Base-by-base conservation (phyloP, 495 filamentous ascomycete species). In the Apodospora peruviana region DNA sequence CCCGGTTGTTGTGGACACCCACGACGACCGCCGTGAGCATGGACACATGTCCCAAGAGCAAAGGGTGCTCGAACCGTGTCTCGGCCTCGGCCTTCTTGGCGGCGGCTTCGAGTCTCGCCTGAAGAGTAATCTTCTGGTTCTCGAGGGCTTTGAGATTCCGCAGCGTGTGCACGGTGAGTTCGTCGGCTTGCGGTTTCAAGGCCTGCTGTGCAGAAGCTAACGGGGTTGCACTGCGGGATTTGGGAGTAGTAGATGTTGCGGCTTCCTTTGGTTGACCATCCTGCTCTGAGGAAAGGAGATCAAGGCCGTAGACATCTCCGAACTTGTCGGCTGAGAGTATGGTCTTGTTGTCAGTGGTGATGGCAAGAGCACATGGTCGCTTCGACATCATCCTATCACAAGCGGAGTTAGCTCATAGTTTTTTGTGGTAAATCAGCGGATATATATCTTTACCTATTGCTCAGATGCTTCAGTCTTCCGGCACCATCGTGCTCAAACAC, bases 271-370 rank as follows among this genome's bases (percentile, higher is more conserved):
- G 38, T 25, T 41, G 9, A 42, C 25, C 22, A 36, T 20, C 40
- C 20, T 50, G 37, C 36, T 48, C 44, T 54, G 48, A 39, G 36
- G 43, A 44, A 32, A 90, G 62, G 2, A 97, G 67, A 3, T 93
- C 91, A n/a, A 98, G 64, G 5, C 85, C 76, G 65, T 93, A 96
- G 50, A 95, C 91, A 68, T 98, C 93, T 25, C 93, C 93, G 59
- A 95, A 96, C 61, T 97, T 98, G 68, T 98, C 94, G 25, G 81
- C 90, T 47, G 76, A 82, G 22, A 97, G 66, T 50, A 97, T 87
- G 2, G 76, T 87, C 2, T 68, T 68, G 36, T 82, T 77, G 61
- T 90, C 81, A 19, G 75, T 57, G 1, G 86, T 83, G 40, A 96
- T 66, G 40, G 76, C 68, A 47, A 98, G 64, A 40, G 86, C 79